Base-by-base conservation (phyloP, 2,329 filamentous ascomycete species). In the Camillea tinctor region DNA sequence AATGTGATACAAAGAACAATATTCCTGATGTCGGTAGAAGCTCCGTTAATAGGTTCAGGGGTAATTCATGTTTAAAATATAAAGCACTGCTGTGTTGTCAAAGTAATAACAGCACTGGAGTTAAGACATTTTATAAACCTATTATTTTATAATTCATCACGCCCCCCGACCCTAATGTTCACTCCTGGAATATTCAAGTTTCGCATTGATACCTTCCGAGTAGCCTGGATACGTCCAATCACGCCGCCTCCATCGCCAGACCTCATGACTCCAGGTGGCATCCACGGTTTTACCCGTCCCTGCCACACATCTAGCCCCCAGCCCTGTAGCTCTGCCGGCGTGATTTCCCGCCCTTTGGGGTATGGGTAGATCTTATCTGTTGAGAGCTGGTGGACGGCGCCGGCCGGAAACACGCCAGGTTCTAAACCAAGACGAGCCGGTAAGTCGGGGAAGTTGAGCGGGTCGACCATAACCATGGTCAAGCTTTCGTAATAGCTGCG, bases 261-360 rank as follows among this genome's bases (percentile, higher is more conserved):
- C 1, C 68, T 64, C 9, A 66, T 67, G 22, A 67, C 67, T 2
- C 71, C 72, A 1, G 70, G 66, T 36, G 69, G 70, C 21, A 64
- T 68, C 75, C 73, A 77, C 1, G 74, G 71, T 63, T 71, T 72
- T 52, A 76, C 62, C 6, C 71, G 64, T 3, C 72, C 75, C 55
- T 76, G 72, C 67, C 72, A 76, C 15, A 77, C 75, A 24, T 76
- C 74, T 13, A 76, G 57, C 1, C 74, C 74, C 74, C 74, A 77
- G 51, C 68, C 64, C 60, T 74, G 72, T 40, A 77, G 54, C 30
- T 70, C 66, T 21, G 55, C 59, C 15, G 68, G 61, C 21, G 67
- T 69, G 51, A 73, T 62, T 17, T 67, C 71, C 26, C 60, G 58
- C 19, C 67, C 73, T 30, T 69, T 67, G n/a, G 74, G 75, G 54